These are phyloP conservation scores for Hymenoscyphus fructigenus DNA, from an alignment of 2,329 filamentous ascomycete genomes.

Conservation along the genomic window DNA sequence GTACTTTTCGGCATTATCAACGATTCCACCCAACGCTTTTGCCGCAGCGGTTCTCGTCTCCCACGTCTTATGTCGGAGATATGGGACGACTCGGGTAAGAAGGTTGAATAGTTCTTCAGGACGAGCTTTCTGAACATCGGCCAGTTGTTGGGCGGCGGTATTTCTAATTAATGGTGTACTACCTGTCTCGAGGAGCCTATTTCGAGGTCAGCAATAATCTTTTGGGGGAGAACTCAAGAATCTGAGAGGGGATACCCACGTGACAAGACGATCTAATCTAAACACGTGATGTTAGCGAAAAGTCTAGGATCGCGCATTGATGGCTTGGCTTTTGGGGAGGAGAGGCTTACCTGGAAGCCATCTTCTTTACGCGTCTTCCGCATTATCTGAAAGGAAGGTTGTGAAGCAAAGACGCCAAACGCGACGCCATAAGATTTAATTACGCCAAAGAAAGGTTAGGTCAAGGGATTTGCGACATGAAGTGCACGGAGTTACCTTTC, in stretches of 20 bases:
- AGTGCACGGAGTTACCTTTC: background rate
- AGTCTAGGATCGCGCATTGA: conserved; percentile 12
- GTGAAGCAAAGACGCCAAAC: conserved; percentile 17
- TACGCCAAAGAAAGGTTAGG: background rate
- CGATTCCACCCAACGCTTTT: conserved; percentile 91
- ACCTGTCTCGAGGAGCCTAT: conserved; percentile 90
- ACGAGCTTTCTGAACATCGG: conserved; percentile 96
- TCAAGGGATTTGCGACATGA: conserved; percentile 8
- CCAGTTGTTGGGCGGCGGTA: conserved; percentile 93
- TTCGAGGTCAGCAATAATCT: conserved; percentile 21
- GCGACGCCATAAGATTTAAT: background rate
- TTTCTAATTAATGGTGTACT: conserved; percentile 95
- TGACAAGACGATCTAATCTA: conserved; percentile 82
- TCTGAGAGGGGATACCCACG: conserved; percentile 57
- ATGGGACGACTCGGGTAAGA: conserved; percentile 89
- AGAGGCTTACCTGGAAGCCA: conserved; percentile 39
- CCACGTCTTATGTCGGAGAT: conserved; percentile 93
- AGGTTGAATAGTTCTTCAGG: conserved; percentile 97
- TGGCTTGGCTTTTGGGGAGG: background rate
- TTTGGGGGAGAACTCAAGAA: background rate
- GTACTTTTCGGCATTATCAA: conserved; percentile 82
- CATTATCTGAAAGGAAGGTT: conserved; percentile 26
- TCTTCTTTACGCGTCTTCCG: conserved; percentile 26
- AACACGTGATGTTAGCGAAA: conserved; percentile 26
- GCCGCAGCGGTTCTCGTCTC: conserved; percentile 92